Evolutionary conservation across 306 rosid species (phyloP), one percentile per base, ranked within the genome.

Genomic region (Vigna radiata): DNA sequence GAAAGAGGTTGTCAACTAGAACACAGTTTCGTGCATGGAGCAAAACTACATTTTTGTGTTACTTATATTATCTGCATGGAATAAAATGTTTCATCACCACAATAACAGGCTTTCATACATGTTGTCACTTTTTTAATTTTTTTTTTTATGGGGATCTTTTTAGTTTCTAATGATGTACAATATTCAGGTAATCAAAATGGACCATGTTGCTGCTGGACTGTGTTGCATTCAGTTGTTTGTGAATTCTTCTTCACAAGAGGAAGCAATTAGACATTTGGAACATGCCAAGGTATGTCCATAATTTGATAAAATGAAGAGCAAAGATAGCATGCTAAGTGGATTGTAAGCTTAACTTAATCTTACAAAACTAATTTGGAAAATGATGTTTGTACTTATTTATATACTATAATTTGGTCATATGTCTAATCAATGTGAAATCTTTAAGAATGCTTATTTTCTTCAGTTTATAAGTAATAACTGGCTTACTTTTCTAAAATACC

Each of bases 201-300:
- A 95, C 82, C 97, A 92, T 65, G 92, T 95, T 68, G 97, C 96
- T 52, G 93, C 98, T 81, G 98, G 97, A 69, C 97, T 95, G 54
- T 95, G 98, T 85, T 90, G 98, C 87, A 92, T 95, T 83, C 97
- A 95, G 86, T 83, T 95, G 89, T 95, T 92, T 81, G 88, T 92
- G 83, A 95, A 95, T 79, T 92, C 97, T 82, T 77, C 82, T 74
- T 83, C 87, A 56, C 96, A 85, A 86, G 98, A 94, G 75, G 98
- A 95, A 83, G 98, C 98, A 86, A 86, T 90, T 77, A 87, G 87
- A 70, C 95, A 95, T 85, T 89, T 95, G 90, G 97, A 95, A 83
- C 84, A 90, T 87, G 94, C 98, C 36, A 95, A 95, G 98, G 98
- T 92, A 77, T 78, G 69, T 23, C 66, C 44, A 47, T 82, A 85